Evolutionary conservation across 2,329 filamentous ascomycete species (phyloP).

Genomic region (Fusarium sp.): DNA sequence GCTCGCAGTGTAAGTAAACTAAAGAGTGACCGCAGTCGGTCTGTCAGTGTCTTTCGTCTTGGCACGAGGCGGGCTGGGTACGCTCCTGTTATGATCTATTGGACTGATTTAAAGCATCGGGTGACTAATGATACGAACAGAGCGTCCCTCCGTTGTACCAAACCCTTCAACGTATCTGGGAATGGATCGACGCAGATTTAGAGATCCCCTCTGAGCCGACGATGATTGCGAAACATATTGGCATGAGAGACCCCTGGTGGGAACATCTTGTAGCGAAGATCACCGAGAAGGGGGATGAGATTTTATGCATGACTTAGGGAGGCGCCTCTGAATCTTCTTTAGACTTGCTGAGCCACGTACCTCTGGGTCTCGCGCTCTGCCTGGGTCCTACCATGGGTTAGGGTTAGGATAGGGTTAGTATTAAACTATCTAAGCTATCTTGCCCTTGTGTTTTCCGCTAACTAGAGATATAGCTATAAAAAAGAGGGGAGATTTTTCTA

Average conservation of each 20-base stretch:
- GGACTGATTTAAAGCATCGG: slow-evolving; percentile 25
- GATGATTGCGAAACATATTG: slow-evolving; percentile 39
- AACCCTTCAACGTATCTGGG: slow-evolving; percentile 49
- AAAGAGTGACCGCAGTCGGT: slow-evolving; percentile 7
- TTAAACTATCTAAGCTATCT: too few relatives aligned
- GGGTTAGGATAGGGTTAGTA: too few relatives aligned
- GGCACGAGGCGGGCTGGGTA: slow-evolving; percentile 34
- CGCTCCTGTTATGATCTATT: slow-evolving; percentile 23
- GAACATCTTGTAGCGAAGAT: slow-evolving; percentile 51
- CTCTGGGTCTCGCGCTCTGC: too few relatives aligned
- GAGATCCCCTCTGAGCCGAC: slow-evolving; percentile 19
- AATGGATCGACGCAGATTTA: slow-evolving; percentile 49
- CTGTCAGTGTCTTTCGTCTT: slow-evolving; percentile 3
- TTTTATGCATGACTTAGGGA: slow-evolving; percentile 54
- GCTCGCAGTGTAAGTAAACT: slow-evolving; percentile 54
- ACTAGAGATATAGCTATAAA: too few relatives aligned
- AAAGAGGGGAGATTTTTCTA: too few relatives aligned
- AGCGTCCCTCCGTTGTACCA: slow-evolving; percentile 54
- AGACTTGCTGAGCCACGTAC: too few relatives aligned
- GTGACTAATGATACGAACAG: slow-evolving; percentile 42
- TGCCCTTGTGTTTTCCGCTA: too few relatives aligned
- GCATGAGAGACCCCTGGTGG: slow-evolving; percentile 53
- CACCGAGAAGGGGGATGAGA: slow-evolving; percentile 47
- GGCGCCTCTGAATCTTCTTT: too few relatives aligned
- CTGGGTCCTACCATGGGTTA: too few relatives aligned